Evolutionary conservation across 2,329 filamentous ascomycete species (phyloP).

Genomic region (Neopestalotiopsis sp.): DNA sequence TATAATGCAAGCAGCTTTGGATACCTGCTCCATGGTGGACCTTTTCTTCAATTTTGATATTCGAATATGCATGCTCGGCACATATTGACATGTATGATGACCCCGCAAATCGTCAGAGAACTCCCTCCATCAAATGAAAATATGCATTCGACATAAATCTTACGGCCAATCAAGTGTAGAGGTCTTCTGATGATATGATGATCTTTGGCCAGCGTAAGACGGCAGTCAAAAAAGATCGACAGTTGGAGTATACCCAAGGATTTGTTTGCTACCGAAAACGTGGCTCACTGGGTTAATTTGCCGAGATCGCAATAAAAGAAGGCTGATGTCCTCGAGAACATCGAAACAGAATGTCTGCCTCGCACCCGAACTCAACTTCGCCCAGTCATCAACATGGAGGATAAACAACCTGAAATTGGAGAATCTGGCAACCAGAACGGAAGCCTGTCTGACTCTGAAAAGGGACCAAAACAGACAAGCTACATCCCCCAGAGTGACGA

Average conservation of each 20-base stretch:
- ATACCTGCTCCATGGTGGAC: background rate
- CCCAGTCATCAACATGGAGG: background rate
- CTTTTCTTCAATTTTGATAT: background rate
- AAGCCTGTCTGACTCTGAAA: slow-evolving; percentile 13
- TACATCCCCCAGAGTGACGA: slow-evolving; percentile 39
- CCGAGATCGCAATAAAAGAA: background rate
- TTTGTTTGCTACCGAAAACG: background rate
- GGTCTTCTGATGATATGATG: background rate
- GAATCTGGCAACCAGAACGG: background rate
- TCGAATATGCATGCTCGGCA: background rate
- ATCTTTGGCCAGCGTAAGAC: background rate
- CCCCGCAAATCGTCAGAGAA: background rate
- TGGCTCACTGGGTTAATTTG: background rate
- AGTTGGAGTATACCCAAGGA: background rate
- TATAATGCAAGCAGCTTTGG: background rate
- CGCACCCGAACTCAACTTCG: background rate
- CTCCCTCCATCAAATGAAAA: background rate
- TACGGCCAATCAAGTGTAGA: background rate
- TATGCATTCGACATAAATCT: background rate
- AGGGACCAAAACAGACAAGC: slow-evolving; percentile 9
- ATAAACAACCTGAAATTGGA: background rate
- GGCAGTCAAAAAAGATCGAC: background rate
- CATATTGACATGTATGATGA: background rate
- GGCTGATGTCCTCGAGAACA: background rate
- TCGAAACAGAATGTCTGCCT: background rate